Percentiles rank a stretch among this genome's conserved stretches.
Conservation (phyloP, 192 early-diverging fungal genomes). For the Haplosporangium gracile region DNA sequence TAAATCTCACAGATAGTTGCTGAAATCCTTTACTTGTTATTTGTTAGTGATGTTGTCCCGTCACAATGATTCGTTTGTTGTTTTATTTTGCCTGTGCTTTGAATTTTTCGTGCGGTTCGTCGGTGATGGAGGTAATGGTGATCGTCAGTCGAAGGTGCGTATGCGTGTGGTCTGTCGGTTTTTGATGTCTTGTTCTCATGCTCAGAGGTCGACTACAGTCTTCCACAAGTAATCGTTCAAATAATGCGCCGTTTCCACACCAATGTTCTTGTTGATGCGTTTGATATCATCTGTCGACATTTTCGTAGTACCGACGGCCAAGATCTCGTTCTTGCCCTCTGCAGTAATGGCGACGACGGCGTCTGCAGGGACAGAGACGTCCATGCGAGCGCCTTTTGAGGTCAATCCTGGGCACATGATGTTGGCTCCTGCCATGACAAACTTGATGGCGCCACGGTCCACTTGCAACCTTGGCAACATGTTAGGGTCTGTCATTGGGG, state of each 20-base stretch:
- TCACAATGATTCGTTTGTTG: not conserved
- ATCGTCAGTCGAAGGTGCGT: not conserved
- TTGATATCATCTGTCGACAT: slow-evolving; percentile 91
- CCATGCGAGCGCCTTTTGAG: slow-evolving; percentile 89
- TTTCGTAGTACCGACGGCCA: slow-evolving; percentile 89
- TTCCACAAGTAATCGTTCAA: slow-evolving; percentile 90
- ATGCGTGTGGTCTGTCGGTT: not conserved
- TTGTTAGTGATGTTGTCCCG: not conserved
- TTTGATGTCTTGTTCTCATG: not conserved
- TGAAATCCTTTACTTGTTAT: not conserved
- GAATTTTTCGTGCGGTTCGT: not conserved
- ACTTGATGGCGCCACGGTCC: slow-evolving; percentile 98
- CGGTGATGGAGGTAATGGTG: too few species aligned
- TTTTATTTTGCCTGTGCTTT: not conserved
- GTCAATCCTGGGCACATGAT: slow-evolving; percentile 99
- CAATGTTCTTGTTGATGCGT: slow-evolving; percentile 91
- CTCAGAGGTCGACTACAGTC: slow-evolving; percentile 52
- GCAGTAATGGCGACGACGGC: slow-evolving; percentile 90
- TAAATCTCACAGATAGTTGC: not conserved
- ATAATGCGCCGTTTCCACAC: slow-evolving; percentile 90
- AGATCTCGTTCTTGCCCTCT: slow-evolving; percentile 96
- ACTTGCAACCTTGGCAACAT: slow-evolving; percentile 93
- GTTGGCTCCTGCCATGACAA: slow-evolving; percentile 95
- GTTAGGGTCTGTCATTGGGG: slow-evolving; percentile 75
- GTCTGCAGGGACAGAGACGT: slow-evolving; percentile 77